phyloP scores from a whole-genome alignment of 75 land plant genomes.

The Pseudotsuga menziesii region DNA sequence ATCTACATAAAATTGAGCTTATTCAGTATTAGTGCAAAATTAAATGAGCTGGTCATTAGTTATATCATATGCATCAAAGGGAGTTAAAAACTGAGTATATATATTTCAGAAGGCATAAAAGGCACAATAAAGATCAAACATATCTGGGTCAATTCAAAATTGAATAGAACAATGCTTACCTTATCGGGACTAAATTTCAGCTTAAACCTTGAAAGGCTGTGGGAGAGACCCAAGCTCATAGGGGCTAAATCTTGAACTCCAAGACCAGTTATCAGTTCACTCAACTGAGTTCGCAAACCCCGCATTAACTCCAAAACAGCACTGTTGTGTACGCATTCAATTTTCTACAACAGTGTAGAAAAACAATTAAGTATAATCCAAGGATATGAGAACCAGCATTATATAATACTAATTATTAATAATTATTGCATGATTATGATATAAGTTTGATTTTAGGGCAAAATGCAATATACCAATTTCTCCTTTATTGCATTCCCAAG shows the following conservation, averaged over 20 bases:
- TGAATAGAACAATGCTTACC: constrained; percentile 23
- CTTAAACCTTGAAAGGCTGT: constrained; percentile 89
- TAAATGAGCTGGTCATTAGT: not conserved
- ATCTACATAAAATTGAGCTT: not conserved
- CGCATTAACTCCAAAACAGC: constrained; percentile 89
- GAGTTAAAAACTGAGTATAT: not conserved
- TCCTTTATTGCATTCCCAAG: constrained; percentile 89
- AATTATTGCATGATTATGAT: not conserved
- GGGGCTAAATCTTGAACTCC: constrained; percentile 78
- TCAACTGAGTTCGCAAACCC: constrained; percentile 74
- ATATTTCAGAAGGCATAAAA: not conserved
- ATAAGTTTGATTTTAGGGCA: not conserved
- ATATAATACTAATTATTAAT: not conserved
- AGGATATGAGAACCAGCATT: not conserved
- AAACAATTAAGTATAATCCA: not conserved
- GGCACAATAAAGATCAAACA: not conserved
- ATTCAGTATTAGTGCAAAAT: not conserved
- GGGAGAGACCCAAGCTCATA: constrained; percentile 96
- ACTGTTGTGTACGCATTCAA: constrained; percentile 87
- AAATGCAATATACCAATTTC: constrained; percentile 56
- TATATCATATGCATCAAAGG: not conserved
- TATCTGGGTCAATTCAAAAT: not conserved
- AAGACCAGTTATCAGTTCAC: constrained; percentile 81
- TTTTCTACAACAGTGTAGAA: constrained; percentile 48
- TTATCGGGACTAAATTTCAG: constrained; percentile 97